phyloP scores from a whole-genome alignment of 1,139 yeast species.

The Hemisphaericaspora xylofermentans region DNA sequence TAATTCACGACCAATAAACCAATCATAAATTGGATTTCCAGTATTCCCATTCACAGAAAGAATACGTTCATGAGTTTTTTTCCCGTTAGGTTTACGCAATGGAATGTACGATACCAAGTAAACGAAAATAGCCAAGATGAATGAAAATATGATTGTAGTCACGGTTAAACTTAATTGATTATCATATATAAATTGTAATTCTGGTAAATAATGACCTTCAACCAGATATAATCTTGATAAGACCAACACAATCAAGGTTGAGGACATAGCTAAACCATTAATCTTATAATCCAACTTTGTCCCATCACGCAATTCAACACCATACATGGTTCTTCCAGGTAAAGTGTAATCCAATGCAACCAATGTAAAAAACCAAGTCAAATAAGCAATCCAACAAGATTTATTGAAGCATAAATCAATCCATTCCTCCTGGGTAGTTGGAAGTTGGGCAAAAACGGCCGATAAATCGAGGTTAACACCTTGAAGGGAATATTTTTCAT shows the following conservation, averaged over 20 bases:
- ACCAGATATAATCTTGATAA: conserved; percentile 51
- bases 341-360: conserved; percentile 61
- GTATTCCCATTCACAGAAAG: conserved; percentile 88
- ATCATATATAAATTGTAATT: conserved; percentile 70
- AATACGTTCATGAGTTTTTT: conserved; percentile 61
- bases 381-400: conserved; percentile 61
- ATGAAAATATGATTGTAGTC: conserved; percentile 63
- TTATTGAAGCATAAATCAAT: conserved; percentile 32
- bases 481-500: conserved; percentile 52
- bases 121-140: conserved; percentile 60
- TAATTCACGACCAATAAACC: conserved; percentile 96
- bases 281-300: conserved; percentile 68
- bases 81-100: conserved; percentile 47
- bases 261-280: conserved; percentile 67
- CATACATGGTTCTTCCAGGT: conserved; percentile 72
- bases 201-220: conserved; percentile 62
- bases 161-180: conserved; percentile 66
- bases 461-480: conserved; percentile 48
- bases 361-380: conserved; percentile 71
- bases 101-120: conserved; percentile 70
- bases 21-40: conserved; percentile 73
- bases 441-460: conserved; percentile 29
- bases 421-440: conserved; percentile 25
- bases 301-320: conserved; percentile 76
- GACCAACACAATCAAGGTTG: conserved; percentile 46